Evolutionary conservation across 1,284 basidiomycete species (phyloP).

Genomic region (Xanthoconium separans): DNA sequence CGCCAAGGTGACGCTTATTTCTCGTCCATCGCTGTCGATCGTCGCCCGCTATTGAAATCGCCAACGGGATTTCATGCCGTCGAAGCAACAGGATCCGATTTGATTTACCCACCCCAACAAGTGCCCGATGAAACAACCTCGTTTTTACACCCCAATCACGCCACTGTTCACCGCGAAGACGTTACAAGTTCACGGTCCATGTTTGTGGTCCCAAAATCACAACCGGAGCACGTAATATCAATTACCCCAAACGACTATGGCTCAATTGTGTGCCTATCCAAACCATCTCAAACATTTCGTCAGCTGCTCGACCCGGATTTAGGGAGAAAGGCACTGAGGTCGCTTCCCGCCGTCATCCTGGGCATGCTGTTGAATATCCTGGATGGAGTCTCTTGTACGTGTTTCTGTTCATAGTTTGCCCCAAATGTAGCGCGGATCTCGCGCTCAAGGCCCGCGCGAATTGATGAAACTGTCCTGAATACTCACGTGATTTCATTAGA

Average conservation of each 20-base stretch:
- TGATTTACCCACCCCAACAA: not conserved
- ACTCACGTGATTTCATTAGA: constrained; percentile 40
- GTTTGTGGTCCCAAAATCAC: constrained; percentile 5
- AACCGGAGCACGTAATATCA: constrained; percentile 9
- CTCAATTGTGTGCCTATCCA: constrained; percentile 8
- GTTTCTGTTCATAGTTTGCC: constrained; percentile 5
- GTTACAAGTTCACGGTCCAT: constrained; percentile 1
- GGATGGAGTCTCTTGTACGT: constrained; percentile 88
- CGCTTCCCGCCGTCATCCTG: constrained; percentile 82
- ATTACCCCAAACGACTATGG: constrained; percentile 12
- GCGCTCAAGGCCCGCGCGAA: constrained; percentile 1
- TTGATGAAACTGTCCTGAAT: not conserved
- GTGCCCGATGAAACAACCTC: constrained; percentile 21
- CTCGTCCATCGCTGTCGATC: constrained; percentile 2
- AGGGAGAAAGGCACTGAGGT: constrained; percentile 40
- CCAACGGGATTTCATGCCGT: not conserved
- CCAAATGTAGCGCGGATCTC: not conserved
- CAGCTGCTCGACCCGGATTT: constrained; percentile 19
- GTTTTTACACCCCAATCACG: constrained; percentile 18
- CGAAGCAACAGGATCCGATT: not conserved
- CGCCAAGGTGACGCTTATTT: constrained; percentile 5
- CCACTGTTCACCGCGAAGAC: constrained; percentile 3
- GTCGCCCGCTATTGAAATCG: not conserved
- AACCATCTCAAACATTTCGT: constrained; percentile 10
- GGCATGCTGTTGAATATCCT: constrained; percentile 89